Evolutionary conservation across 257 asterid species (phyloP), one percentile per base, ranked within the genome.

Genomic region (Plantago major): DNA sequence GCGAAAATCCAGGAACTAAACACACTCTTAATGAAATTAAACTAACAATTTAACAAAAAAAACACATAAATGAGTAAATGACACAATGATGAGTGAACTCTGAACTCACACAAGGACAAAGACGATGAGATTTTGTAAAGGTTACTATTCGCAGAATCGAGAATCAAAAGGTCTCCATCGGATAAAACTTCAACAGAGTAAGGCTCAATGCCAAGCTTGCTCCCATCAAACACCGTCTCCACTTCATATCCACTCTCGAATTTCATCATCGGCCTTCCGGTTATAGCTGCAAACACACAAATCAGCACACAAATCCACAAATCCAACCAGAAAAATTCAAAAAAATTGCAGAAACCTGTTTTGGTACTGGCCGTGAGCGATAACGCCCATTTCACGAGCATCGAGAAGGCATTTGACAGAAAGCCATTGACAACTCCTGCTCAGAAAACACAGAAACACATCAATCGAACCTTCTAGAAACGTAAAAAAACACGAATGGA

Each of bases 181-280:
- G 96, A 81, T 79, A 82, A 71, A 46, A 85, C 63, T 60, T 88
- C 91, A 54, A 88, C 83, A 71, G 88, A 46, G 63, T 85, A 60
- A 46, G 98, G 98, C 75, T 90, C 98, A 74, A 90, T 76, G 58
- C 98, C 98, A 69, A 90, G 95, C 75, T 88, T 90, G 79, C 98
- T 90, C 42, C 98, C 98, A 62, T 90, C 98, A 64, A 90, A 90
- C 66, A 90, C 96, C 17, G 98, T 90, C 73, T 90, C 96, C 72
- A 90, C 95, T 60, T 71, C 80, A 66, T 87, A 90, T 28, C 98
- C 98, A 68, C 89, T 87, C 81, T 90, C 98, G 65, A 83, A 90
- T 68, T 87, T 90, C 98, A 90, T 82, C 94, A 85, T 71, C 46
- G 95, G 91, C 38, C 96, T 87, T 76, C 89, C 88, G 42, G 95